Percentiles rank a stretch among this genome's conserved stretches.
Evolutionary conservation across 2,329 filamentous ascomycete species (phyloP).

Genomic region (Fusarium floridanum): DNA sequence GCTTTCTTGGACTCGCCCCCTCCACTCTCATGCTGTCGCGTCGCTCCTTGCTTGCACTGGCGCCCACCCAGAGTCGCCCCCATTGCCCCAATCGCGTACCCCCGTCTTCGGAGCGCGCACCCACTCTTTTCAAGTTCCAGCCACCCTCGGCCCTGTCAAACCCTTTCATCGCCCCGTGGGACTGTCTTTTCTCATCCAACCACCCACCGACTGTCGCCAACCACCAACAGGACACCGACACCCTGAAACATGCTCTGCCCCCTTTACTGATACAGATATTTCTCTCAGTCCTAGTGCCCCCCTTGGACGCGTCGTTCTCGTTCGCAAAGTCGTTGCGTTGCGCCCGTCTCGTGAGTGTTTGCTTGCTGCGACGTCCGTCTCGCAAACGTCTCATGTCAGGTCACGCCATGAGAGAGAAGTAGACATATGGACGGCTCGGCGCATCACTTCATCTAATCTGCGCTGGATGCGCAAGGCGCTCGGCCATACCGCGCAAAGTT

Average conservation of each 20-base stretch:
- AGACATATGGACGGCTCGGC: slow-evolving; percentile 7
- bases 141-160: slow-evolving; percentile 44
- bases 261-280: slow-evolving; percentile 42
- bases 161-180: slow-evolving; percentile 42
- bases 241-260: slow-evolving; percentile 47
- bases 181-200: slow-evolving; percentile 23
- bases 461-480: slow-evolving; percentile 22
- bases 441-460: slow-evolving; percentile 10
- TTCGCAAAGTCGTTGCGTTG: slow-evolving; percentile 12
- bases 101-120: slow-evolving; percentile 33
- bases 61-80: slow-evolving; percentile 30
- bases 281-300: slow-evolving; percentile 27
- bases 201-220: slow-evolving; percentile 39
- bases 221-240: slow-evolving; percentile 38
- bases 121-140: slow-evolving; percentile 41
- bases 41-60: slow-evolving; percentile 11
- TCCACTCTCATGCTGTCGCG: slow-evolving; percentile 21
- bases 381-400: slow-evolving; percentile 40
- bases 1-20: slow-evolving; percentile 26
- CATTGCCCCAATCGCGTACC: slow-evolving; percentile 36
- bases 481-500: slow-evolving; percentile 36
- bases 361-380: slow-evolving; percentile 26
- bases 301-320: slow-evolving; percentile 38
- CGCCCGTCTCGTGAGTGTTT: slow-evolving; percentile 5
- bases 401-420: slow-evolving; percentile 19